A percentile compares a stretch with the other conserved stretches of the same genome.
Evolutionary conservation across 2,329 filamentous ascomycete species (phyloP).

Genomic region (Aurifilum marmelostoma): DNA sequence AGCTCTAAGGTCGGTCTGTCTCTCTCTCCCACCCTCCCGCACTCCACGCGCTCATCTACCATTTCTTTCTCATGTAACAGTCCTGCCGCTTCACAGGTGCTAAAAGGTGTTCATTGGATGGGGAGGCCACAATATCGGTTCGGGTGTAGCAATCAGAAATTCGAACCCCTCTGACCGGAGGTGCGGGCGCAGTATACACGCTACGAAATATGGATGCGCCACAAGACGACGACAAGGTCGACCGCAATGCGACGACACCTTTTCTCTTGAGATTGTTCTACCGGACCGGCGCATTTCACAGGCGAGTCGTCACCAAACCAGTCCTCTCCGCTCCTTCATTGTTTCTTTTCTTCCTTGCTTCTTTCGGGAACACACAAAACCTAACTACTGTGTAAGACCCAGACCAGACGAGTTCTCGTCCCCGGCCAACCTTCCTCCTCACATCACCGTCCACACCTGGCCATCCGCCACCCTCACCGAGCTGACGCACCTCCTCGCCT

Average conservation of each 20-base stretch:
- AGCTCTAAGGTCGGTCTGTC: neutral
- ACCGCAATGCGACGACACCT: conserved; percentile 73
- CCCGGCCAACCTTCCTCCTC: conserved; percentile 60
- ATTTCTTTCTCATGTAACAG: neutral
- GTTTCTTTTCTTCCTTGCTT: neutral
- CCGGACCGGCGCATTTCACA: conserved; percentile 72
- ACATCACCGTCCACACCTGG: conserved; percentile 87
- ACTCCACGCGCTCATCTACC: neutral
- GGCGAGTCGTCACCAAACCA: conserved; percentile 45
- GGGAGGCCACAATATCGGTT: neutral
- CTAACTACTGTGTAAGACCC: neutral
- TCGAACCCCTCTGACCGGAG: neutral
- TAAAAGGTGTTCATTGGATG: neutral
- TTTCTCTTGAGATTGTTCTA: conserved; percentile 89
- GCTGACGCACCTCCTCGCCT: conserved; percentile 75
- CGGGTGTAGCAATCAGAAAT: neutral
- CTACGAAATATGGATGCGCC: conserved; percentile 21
- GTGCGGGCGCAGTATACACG: neutral
- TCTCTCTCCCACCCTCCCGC: neutral
- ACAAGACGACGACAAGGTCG: conserved; percentile 45
- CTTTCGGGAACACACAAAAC: neutral
- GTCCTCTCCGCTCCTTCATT: neutral
- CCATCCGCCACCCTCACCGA: conserved; percentile 78
- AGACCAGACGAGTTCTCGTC: conserved; percentile 73
- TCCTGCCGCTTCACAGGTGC: neutral